A percentile compares a stretch with the other conserved stretches of the same genome.
Evolutionary conservation across 1,284 basidiomycete species (phyloP).

Genomic region (Ustilago hordei): DNA sequence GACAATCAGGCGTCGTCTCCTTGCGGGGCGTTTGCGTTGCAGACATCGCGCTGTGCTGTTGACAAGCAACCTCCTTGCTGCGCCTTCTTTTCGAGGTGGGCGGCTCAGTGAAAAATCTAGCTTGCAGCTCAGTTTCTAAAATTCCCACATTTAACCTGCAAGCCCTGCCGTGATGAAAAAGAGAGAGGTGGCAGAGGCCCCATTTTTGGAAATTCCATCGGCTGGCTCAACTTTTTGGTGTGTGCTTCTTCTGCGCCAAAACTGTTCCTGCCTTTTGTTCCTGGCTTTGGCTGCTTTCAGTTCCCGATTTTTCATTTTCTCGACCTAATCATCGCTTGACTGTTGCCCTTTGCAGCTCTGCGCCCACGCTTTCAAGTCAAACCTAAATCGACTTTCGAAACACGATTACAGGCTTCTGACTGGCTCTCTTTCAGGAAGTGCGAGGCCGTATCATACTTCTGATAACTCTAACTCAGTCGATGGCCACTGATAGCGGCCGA

Average conservation of each 20-base stretch:
- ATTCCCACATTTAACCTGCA: slow-evolving; percentile 12
- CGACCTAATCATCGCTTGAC: background rate
- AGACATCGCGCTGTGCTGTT: slow-evolving; percentile 5
- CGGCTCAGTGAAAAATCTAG: slow-evolving; percentile 17
- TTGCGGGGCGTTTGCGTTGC: slow-evolving; percentile 9
- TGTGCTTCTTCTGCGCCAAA: background rate
- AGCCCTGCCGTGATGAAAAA: background rate
- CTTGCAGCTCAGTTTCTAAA: slow-evolving; percentile 1
- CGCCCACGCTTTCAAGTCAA: background rate
- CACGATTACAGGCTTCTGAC: background rate
- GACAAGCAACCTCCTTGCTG: slow-evolving; percentile 13
- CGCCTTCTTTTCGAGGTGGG: slow-evolving; percentile 6
- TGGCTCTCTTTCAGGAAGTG: background rate
- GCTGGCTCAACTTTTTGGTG: background rate
- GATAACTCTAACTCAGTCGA: background rate
- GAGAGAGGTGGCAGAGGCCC: background rate
- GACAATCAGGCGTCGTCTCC: background rate
- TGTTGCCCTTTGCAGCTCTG: background rate
- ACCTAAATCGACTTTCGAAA: background rate
- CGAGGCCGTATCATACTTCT: too few relatives aligned
- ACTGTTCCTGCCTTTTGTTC: slow-evolving; percentile 4
- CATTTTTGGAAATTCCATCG: slow-evolving; percentile 2
- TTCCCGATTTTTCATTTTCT: slow-evolving; percentile 2
- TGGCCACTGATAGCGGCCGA: slow-evolving; percentile 19
- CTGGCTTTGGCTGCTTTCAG: background rate